Evolutionary conservation across 176 grass and related monocot species (phyloP).

Genomic region (Eremochloa ophiuroides): DNA sequence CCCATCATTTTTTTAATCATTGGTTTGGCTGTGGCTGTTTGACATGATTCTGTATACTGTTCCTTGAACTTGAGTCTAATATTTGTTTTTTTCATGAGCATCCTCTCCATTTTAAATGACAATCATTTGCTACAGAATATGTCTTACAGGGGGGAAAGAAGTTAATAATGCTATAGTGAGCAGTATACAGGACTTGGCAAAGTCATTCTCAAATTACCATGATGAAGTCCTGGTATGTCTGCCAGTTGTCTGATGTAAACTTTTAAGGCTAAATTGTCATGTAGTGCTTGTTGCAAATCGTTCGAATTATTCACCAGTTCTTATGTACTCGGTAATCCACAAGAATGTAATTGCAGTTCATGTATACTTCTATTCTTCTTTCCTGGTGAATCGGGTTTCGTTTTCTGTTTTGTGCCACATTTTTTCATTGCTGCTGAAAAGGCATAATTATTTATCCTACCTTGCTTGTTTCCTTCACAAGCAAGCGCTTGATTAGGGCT

Average conservation of each 20-base stretch:
- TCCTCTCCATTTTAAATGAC: slow-evolving; percentile 23
- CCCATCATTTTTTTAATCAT: neutral
- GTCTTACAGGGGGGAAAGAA: slow-evolving; percentile 88
- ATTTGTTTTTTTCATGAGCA: slow-evolving; percentile 2
- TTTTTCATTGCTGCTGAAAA: slow-evolving; percentile 21
- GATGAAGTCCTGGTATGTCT: slow-evolving; percentile 88
- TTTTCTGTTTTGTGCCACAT: slow-evolving; percentile 7
- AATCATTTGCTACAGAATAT: slow-evolving; percentile 57
- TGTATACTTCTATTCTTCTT: slow-evolving; percentile 15
- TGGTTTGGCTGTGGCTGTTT: neutral
- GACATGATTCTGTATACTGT: neutral
- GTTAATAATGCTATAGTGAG: slow-evolving; percentile 96
- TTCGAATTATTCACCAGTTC: neutral
- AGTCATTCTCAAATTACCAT: slow-evolving; percentile 80
- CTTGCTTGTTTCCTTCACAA: slow-evolving; percentile 8
- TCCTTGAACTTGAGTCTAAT: neutral
- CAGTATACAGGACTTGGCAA: slow-evolving; percentile 90
- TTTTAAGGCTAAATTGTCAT: neutral
- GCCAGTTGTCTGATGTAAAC: neutral
- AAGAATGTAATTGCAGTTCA: slow-evolving; percentile 4
- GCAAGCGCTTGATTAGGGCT: slow-evolving; percentile 1
- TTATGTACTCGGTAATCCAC: slow-evolving; percentile 10
- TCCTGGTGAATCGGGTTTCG: neutral
- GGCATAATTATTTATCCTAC: neutral
- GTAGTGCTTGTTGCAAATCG: neutral